Evolutionary conservation across 495 filamentous ascomycete species (phyloP).

Genomic region (Lepidopterella palustris): DNA sequence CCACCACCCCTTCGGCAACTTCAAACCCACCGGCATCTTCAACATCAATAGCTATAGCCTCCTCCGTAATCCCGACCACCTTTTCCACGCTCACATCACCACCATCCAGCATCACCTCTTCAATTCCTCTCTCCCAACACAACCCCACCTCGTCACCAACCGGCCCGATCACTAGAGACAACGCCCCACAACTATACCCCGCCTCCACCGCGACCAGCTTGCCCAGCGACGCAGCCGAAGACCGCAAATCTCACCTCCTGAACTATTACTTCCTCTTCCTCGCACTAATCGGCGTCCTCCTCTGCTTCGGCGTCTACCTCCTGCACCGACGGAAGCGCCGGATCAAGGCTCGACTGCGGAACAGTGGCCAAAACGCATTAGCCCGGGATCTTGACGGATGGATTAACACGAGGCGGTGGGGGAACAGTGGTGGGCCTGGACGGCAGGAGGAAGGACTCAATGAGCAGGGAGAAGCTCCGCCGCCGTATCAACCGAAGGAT

Average conservation of each 20-base stretch:
- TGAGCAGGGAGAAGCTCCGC: constrained; percentile 40
- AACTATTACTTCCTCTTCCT: constrained; percentile 43
- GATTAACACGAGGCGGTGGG: constrained; percentile 29
- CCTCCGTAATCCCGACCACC: constrained; percentile 2
- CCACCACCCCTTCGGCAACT: background rate
- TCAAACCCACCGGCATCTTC: background rate
- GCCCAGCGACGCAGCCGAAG: background rate
- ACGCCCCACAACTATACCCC: constrained; percentile 6
- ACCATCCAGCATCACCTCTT: constrained; percentile 11
- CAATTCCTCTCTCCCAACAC: background rate
- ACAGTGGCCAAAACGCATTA: constrained; percentile 32
- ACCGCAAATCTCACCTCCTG: constrained; percentile 20
- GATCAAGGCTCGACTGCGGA: constrained; percentile 20
- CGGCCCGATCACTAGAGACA: background rate
- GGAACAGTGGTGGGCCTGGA: constrained; percentile 19
- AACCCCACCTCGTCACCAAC: constrained; percentile 1
- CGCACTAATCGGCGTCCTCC: constrained; percentile 29
- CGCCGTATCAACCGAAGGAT: constrained; percentile 33
- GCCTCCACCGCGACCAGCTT: background rate
- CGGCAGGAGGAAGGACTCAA: constrained; percentile 39
- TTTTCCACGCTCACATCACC: background rate
- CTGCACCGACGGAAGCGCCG: constrained; percentile 29
- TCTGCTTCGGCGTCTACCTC: constrained; percentile 26
- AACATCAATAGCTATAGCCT: background rate
- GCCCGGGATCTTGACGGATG: constrained; percentile 36